Conservation (phyloP, 441 rosid genomes). For the Pelargonium australe region DNA sequence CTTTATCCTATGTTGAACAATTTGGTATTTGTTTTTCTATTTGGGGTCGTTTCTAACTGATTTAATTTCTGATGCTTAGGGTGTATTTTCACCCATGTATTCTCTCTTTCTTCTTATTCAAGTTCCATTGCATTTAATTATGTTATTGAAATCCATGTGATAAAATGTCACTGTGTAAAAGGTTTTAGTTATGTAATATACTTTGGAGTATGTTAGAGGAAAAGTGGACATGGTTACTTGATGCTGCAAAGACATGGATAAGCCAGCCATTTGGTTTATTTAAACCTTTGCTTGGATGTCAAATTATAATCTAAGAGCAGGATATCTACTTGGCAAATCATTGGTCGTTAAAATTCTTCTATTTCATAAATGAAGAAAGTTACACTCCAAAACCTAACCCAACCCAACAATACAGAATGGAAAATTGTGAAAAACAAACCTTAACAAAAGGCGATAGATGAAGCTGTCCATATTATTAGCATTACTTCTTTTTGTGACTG, state of each 20-base stretch:
- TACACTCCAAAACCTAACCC: not conserved
- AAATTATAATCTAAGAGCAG: not conserved
- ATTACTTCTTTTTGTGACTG: not conserved
- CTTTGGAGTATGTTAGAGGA: too few species aligned
- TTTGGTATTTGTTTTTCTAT: not conserved
- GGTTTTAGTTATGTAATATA: too few species aligned
- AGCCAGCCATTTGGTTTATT: not conserved
- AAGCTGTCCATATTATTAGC: not conserved
- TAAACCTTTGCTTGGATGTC: conserved; percentile 3
- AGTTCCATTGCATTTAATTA: too few species aligned
- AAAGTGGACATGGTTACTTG: not conserved
- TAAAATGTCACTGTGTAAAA: too few species aligned
- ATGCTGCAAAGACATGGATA: not conserved
- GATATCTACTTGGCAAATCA: not conserved
- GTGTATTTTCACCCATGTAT: not conserved
- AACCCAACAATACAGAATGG: not conserved
- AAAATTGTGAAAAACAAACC: not conserved
- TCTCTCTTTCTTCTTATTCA: not conserved
- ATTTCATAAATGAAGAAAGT: not conserved
- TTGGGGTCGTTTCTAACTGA: not conserved
- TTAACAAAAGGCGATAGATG: not conserved
- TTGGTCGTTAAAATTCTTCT: not conserved
- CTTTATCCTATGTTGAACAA: too few species aligned
- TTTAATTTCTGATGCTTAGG: not conserved
- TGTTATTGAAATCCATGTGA: too few species aligned